These are phyloP conservation scores for Podospora pseudoanserina DNA, from an alignment of 495 filamentous ascomycete species.

Conservation along the genomic window DNA sequence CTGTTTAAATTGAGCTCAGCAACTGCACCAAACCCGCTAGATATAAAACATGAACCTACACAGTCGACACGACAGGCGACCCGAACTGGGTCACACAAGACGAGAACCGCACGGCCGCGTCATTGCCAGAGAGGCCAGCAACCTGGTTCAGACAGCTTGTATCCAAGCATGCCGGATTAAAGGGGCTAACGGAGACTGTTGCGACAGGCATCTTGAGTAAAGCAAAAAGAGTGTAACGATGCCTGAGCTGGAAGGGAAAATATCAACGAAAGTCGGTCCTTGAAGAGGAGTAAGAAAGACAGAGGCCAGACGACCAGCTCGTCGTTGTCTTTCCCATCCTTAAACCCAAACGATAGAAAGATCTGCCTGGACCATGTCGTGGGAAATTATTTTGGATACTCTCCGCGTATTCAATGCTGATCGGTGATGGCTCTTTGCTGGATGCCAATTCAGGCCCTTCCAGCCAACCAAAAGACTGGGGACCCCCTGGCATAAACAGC, in stretches of 20 bases:
- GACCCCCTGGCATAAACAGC: background rate
- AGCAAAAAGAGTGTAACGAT: background rate
- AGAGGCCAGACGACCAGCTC: background rate
- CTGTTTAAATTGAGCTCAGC: no score
- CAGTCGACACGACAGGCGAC: background rate
- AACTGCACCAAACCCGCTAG: no score
- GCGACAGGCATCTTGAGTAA: background rate
- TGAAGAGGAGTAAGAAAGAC: background rate
- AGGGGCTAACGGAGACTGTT: background rate
- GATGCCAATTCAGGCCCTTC: background rate
- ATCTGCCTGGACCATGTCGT: background rate
- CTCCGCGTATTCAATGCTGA: background rate
- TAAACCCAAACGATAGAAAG: background rate
- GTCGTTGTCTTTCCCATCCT: background rate
- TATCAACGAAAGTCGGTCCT: background rate
- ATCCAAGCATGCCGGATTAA: background rate
- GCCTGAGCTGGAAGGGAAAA: background rate
- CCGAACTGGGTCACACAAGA: constrained; percentile 4
- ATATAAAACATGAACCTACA: background rate
- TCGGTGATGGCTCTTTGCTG: background rate
- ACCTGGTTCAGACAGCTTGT: constrained; percentile 3
- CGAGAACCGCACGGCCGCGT: background rate
- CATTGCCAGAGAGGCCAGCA: background rate
- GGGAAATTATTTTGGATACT: background rate
- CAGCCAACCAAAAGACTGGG: background rate